Conservation (phyloP, 2,329 filamentous ascomycete species). For the Xylariales sp. region DNA sequence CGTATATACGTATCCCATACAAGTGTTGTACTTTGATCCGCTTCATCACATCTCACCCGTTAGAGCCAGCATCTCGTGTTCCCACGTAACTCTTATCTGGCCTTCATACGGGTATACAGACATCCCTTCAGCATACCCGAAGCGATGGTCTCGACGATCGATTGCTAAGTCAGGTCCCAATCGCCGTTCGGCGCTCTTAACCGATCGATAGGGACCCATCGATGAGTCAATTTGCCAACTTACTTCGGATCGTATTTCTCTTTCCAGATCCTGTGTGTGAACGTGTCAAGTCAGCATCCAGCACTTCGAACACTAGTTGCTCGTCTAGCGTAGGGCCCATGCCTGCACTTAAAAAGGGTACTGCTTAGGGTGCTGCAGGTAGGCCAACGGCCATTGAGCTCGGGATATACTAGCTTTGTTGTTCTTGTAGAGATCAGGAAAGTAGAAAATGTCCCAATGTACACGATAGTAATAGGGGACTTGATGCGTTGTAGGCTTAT, state of each 20-base stretch:
- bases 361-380: constrained; percentile 26
- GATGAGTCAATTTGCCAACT: constrained; percentile 28
- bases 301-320: constrained; percentile 30
- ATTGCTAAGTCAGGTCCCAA: constrained; percentile 3
- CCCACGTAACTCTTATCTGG: not conserved
- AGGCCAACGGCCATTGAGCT: constrained; percentile 20
- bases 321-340: constrained; percentile 25
- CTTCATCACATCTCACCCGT: not conserved
- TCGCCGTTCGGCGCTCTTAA: constrained; percentile 1
- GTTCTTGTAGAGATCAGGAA: constrained; percentile 13
- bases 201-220: constrained; percentile 16
- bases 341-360: constrained; percentile 21
- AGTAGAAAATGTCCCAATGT: constrained; percentile 23
- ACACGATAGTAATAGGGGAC: constrained; percentile 17
- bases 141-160: constrained; percentile 12
- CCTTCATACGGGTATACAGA: constrained; percentile 4
- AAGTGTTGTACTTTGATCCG: not conserved
- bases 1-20: constrained; percentile 15
- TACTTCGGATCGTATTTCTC: constrained; percentile 83
- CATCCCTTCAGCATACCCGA: not conserved
- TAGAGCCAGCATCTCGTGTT: constrained; percentile 18
- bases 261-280: constrained; percentile 87
- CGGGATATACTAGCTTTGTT: constrained; percentile 23
- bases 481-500: constrained; percentile 32
- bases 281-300: constrained; percentile 45